Evolutionary conservation across 169 alveolate species (phyloP), one percentile per base, ranked within the genome.

Genomic region (Eimeria sp.): DNA sequence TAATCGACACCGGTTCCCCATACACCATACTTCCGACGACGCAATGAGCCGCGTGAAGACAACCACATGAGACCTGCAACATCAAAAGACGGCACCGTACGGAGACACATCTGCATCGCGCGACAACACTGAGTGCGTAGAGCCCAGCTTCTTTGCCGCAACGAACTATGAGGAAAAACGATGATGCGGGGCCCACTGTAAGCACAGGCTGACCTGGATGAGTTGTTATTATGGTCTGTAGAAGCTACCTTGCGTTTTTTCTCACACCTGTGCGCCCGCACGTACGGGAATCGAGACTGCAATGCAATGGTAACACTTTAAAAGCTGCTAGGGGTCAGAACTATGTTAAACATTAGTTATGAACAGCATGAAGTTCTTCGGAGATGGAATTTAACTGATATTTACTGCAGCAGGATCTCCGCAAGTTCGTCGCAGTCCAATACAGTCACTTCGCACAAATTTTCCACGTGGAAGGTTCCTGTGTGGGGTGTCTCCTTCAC

Each of bases 161-260:
- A 33, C 23, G 40, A 25, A 11, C 87, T 77, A 20, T 62, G 56
- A 10, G 0, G 77, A 10, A 83, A 56, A 30, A 52, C n/a, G 30
- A 2, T 37, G 64, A 23, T 14, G 49, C 72, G 30, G 58, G 30
- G 27, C 56, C 46, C 10, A 56, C 23, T 20, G 14, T 30, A 54
- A 56, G 25, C 0, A 40, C 23, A 64, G 83, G n/a, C 94, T 11
- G 13, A 87, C 94, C 94, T 62, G 54, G 94, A 87, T 16, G 94
- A 87, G 62, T 66, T 87, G 62, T 76, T 87, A 27, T 87, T 87
- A 30, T 87, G 83, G 72, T 87, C 54, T 72, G 94, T 87, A 54
- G 78, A 87, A 85, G 94, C 94, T 23, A 87, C 83, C 66, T 87
- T 87, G 56, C 94, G 94, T n/a, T 76, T 87, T 49, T 66, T 87